Evolutionary conservation across 164 flowering plant genomes (phyloP).

Genomic region (Stephania japonica): DNA sequence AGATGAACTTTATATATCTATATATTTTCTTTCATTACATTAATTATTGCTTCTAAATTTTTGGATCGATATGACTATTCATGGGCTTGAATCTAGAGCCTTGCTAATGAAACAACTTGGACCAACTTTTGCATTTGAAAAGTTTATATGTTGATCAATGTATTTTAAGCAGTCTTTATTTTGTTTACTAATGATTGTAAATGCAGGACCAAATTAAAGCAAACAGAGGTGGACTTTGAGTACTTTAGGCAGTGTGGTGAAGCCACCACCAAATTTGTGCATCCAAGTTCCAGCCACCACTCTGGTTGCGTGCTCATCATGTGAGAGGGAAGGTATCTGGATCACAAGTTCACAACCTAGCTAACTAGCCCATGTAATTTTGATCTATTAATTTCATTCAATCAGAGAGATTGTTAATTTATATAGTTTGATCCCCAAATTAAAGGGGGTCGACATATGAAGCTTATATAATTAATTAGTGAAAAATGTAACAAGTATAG

Average conservation of each 20-base stretch:
- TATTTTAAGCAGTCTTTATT: not conserved
- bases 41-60: too few species aligned
- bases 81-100: too few species aligned
- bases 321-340: not conserved
- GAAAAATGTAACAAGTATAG: too few species aligned
- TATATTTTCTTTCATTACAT: too few species aligned
- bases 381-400: not conserved
- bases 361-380: not conserved
- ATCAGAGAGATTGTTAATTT: not conserved
- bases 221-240: slow-evolving; percentile 2
- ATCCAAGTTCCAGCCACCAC: not conserved
- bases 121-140: too few species aligned
- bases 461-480: too few species aligned
- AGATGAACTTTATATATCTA: too few species aligned
- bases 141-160: too few species aligned
- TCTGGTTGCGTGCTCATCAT: not conserved
- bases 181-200: not conserved
- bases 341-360: too few species aligned
- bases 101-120: too few species aligned
- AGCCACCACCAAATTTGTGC: not conserved
- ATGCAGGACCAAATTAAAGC: slow-evolving; percentile 4
- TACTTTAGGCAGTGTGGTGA: not conserved
- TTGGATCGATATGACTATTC: too few species aligned
- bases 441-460: too few species aligned
- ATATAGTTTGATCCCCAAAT: not conserved